Conservation (phyloP, 176 grass and related monocot species). For the Bolboschoenus planiculmis region DNA sequence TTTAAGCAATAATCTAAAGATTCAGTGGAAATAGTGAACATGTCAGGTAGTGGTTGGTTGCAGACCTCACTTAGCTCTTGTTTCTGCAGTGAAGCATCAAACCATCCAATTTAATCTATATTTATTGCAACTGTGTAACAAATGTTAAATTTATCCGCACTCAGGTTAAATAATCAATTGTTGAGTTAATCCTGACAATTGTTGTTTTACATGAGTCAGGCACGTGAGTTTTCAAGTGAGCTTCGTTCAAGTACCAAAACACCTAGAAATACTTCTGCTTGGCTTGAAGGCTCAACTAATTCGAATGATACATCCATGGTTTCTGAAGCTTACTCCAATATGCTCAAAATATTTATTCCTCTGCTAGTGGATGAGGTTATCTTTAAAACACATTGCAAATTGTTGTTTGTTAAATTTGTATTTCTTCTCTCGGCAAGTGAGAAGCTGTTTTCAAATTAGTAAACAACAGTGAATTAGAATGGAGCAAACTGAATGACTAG, state of each 20-base stretch:
- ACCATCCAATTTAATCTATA: background rate
- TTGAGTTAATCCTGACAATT: background rate
- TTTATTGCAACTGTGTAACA: background rate
- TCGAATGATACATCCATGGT: slow-evolving; percentile 81
- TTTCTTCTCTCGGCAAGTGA: background rate
- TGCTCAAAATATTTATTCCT: slow-evolving; percentile 99
- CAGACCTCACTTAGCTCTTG: background rate
- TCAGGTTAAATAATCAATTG: background rate
- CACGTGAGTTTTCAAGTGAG: slow-evolving; percentile 98
- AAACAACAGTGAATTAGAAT: background rate
- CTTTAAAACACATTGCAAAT: background rate
- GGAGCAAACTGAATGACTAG: background rate
- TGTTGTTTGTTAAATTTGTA: background rate
- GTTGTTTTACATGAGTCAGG: slow-evolving; percentile 40
- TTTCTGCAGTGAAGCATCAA: slow-evolving; percentile 11
- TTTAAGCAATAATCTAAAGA: background rate
- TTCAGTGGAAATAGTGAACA: background rate
- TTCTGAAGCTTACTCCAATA: slow-evolving; percentile 97
- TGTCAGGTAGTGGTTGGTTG: background rate
- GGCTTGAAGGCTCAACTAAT: slow-evolving; percentile 73
- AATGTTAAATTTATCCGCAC: background rate
- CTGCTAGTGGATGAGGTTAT: slow-evolving; percentile 95
- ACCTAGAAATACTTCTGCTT: slow-evolving; percentile 71
- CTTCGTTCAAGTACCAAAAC: slow-evolving; percentile 91
- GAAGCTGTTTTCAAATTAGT: background rate